Evolutionary conservation across 495 filamentous ascomycete genomes (phyloP), one percentile per base, ranked within the genome.

Genomic region (Neurospora discreta): DNA sequence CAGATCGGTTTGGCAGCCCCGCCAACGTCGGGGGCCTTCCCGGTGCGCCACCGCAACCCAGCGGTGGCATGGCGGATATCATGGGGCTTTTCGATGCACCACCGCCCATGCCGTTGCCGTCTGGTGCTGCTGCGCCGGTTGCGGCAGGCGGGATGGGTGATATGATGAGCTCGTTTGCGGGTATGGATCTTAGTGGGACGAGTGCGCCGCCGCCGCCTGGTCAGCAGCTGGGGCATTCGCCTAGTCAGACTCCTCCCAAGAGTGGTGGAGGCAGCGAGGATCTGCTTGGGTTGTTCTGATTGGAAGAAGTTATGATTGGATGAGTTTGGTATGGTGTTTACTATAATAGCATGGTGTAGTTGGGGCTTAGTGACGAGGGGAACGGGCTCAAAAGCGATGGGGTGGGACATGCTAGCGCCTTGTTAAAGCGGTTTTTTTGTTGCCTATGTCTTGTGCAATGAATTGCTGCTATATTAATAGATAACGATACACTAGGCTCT

Each of bases 281-380:
- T 82, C 86, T 99, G 71, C 79, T 99, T 80, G 93, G 92, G 26
- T 83, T 99, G 79, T 97, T 97, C 81, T 98, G 89, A 73, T 69
- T 69, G 38, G 38, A 38, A 9, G 26, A 33, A 3, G 13, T 65
- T 5, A 65, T 33, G 52, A 65, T 26, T 65, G 52, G 52, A 65
- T 11, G 52, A 65, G 52, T 65, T 33, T 9, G 52, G 52, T 65
- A 26, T n/a, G n/a, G n/a, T n/a, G n/a, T n/a, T 65, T 33, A 33
- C 6, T 65, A 9, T 65, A 65, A 65, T 65, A 65, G 52, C 52
- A 65, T 65, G 52, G 23, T 33, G 23, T 33, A 38, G 38, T 38
- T 38, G 52, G 26, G 30, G 52, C n/a, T 33, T 60, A 26, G 52
- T 65, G 52, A 18, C 33, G 52, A 9, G 23, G 52, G 52, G 13